Conservation (phyloP, 1,139 yeast species). For the Geotrichum fermentans region DNA sequence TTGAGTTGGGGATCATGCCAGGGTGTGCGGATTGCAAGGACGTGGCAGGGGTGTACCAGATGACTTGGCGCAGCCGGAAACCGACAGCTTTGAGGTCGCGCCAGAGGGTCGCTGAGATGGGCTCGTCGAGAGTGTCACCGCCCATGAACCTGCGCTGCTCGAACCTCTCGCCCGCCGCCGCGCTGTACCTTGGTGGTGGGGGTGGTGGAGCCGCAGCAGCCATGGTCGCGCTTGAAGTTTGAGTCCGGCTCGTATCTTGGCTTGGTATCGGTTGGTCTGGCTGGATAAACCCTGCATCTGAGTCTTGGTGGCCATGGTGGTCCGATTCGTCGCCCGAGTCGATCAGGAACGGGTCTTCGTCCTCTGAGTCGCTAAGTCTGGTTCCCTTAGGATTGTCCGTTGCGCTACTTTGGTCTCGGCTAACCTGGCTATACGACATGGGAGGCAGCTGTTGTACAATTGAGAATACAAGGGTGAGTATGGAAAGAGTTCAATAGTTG, state of each 20-base stretch:
- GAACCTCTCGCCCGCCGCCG: slow-evolving; percentile 46
- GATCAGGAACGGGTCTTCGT: slow-evolving; percentile 19
- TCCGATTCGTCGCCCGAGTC: slow-evolving; percentile 22
- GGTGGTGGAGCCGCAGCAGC: no score
- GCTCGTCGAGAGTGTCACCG: slow-evolving; percentile 81
- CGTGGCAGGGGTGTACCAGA: slow-evolving; percentile 53
- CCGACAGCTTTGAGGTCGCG: slow-evolving; percentile 68
- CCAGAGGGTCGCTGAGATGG: slow-evolving; percentile 60
- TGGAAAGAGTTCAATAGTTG: neutral
- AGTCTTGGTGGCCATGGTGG: slow-evolving; percentile 15
- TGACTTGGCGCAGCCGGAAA: slow-evolving; percentile 55
- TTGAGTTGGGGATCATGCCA: slow-evolving; percentile 19
- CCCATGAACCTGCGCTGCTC: slow-evolving; percentile 72
- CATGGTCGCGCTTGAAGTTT: no score
- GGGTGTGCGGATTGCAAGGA: slow-evolving; percentile 11
- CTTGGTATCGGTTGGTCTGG: slow-evolving; percentile 18
- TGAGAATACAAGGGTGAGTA: neutral
- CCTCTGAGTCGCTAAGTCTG: neutral
- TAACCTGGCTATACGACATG: slow-evolving; percentile 1
- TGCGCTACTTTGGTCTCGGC: neutral
- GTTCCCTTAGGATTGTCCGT: neutral
- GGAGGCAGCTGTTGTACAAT: neutral
- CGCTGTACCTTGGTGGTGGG: no score
- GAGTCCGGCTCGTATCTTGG: no score
- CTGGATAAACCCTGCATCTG: slow-evolving; percentile 20